phyloP scores from a whole-genome alignment of 768 basidiomycete genomes.

The Hebeloma cylindrosporum region DNA sequence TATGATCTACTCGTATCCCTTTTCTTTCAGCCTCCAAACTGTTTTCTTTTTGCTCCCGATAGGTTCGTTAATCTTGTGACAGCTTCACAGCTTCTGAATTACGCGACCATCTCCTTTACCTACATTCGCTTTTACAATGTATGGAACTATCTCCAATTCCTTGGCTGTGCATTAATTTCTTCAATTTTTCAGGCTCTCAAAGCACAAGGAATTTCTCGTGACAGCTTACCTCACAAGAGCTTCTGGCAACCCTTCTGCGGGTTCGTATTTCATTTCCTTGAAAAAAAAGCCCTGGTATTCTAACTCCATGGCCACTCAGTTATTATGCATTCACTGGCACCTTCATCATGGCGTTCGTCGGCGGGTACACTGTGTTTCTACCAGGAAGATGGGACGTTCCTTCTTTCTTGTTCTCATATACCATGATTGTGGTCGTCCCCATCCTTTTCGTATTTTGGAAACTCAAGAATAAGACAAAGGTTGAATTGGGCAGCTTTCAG shows the following conservation, averaged over 20 bases:
- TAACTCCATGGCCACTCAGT: slow-evolving; percentile 12
- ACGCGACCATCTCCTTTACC: slow-evolving; percentile 46
- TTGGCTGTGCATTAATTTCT: neutral
- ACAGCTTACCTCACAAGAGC: slow-evolving; percentile 43
- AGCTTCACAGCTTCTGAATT: slow-evolving; percentile 49
- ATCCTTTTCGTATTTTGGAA: slow-evolving; percentile 48
- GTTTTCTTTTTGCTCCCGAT: neutral
- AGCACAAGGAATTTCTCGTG: slow-evolving; percentile 44
- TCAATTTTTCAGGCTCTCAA: slow-evolving; percentile 38
- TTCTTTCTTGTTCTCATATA: slow-evolving; percentile 50
- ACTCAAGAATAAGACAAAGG: slow-evolving; percentile 39
- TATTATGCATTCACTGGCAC: slow-evolving; percentile 48
- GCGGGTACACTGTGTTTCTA: slow-evolving; percentile 52
- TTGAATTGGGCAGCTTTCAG: slow-evolving; percentile 17
- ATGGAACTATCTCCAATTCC: slow-evolving; percentile 9
- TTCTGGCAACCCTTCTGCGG: slow-evolving; percentile 54
- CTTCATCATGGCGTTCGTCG: slow-evolving; percentile 45
- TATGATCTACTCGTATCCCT: slow-evolving; percentile 12
- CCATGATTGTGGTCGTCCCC: slow-evolving; percentile 44
- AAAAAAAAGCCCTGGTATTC: neutral
- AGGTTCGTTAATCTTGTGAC: slow-evolving; percentile 53
- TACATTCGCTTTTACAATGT: slow-evolving; percentile 50
- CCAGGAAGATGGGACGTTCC: slow-evolving; percentile 49
- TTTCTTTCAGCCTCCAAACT: neutral
- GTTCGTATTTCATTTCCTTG: slow-evolving; percentile 22